These are phyloP conservation scores for Lentinus brumalis DNA, from an alignment of 768 basidiomycete species.

Conservation along the genomic window DNA sequence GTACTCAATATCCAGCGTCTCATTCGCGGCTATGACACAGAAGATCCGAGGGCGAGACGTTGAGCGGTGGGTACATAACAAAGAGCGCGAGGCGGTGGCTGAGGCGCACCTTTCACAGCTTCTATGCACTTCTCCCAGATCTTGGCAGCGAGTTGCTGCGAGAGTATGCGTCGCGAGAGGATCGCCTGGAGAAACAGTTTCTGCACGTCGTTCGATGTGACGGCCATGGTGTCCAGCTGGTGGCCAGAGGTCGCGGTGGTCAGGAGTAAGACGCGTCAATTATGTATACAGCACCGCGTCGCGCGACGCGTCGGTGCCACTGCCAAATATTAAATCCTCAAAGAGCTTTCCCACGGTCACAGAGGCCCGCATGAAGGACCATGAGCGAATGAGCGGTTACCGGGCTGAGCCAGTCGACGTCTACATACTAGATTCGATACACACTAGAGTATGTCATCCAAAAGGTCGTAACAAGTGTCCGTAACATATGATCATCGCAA, in stretches of 20 bases:
- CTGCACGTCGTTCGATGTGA: slow-evolving; percentile 62
- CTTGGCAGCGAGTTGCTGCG: slow-evolving; percentile 61
- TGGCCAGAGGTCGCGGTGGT: background rate
- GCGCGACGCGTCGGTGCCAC: slow-evolving; percentile 22
- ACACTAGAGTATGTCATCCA: slow-evolving; percentile 15
- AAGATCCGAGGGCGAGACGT: background rate
- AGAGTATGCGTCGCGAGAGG: slow-evolving; percentile 68
- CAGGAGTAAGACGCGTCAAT: slow-evolving; percentile 26
- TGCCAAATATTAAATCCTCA: background rate
- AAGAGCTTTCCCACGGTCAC: slow-evolving; percentile 5
- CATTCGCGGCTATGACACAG: slow-evolving; percentile 52
- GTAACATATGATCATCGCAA: slow-evolving; percentile 2
- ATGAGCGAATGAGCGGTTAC: background rate
- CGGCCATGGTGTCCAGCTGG: slow-evolving; percentile 35
- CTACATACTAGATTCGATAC: slow-evolving; percentile 3
- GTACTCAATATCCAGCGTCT: slow-evolving; percentile 48
- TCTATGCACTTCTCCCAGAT: slow-evolving; percentile 71
- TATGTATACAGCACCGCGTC: slow-evolving; percentile 5
- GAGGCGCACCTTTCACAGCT: slow-evolving; percentile 60
- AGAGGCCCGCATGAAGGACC: background rate
- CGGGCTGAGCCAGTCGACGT: background rate
- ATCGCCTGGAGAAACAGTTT: slow-evolving; percentile 80
- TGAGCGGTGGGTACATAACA: background rate
- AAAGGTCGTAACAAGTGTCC: slow-evolving; percentile 17
- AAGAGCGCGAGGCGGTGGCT: background rate